Conservation (phyloP, 2,329 filamentous ascomycete species). For the Aspergillus ruber region DNA sequence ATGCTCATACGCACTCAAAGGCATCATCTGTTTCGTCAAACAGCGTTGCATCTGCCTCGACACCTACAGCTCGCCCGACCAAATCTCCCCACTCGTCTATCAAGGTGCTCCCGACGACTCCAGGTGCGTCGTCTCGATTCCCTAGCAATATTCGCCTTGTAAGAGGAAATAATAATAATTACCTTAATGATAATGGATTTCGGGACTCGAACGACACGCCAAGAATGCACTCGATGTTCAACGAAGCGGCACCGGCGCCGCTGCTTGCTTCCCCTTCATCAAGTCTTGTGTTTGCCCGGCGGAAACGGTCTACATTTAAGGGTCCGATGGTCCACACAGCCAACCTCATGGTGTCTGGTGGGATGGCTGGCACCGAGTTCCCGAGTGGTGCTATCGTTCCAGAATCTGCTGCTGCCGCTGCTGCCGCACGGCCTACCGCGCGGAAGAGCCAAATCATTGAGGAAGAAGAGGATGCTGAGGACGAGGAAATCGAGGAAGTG, state of each 20-base stretch:
- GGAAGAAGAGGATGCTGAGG: constrained; percentile 38
- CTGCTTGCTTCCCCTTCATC: constrained; percentile 35
- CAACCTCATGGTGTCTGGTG: constrained; percentile 28
- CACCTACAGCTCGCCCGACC: constrained; percentile 59
- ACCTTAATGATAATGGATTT: constrained; percentile 8
- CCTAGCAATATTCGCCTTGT: constrained; percentile 82
- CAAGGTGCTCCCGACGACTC: constrained; percentile 90
- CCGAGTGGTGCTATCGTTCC: constrained; percentile 20
- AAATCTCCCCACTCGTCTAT: constrained; percentile 83
- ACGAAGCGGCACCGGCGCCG: constrained; percentile 31
- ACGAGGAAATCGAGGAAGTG: constrained; percentile 37
- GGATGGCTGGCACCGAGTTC: constrained; percentile 28
- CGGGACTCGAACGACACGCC: constrained; percentile 20
- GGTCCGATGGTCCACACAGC: constrained; percentile 38
- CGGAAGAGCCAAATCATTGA: constrained; percentile 40
- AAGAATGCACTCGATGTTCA: constrained; percentile 28
- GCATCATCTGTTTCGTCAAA: constrained; percentile 87
- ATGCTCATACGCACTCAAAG: constrained; percentile 85
- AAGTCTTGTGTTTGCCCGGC: constrained; percentile 41
- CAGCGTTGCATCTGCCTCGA: constrained; percentile 61
- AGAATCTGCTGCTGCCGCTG: constrained; percentile 12
- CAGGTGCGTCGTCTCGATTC: constrained; percentile 63
- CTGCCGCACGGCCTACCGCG: constrained; percentile 17
- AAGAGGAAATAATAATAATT: constrained; percentile 40
- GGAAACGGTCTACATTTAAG: constrained; percentile 41